Evolutionary conservation across 257 asterid genomes (phyloP), one percentile per base, ranked within the genome.

Genomic region (Verbascum thapsus): DNA sequence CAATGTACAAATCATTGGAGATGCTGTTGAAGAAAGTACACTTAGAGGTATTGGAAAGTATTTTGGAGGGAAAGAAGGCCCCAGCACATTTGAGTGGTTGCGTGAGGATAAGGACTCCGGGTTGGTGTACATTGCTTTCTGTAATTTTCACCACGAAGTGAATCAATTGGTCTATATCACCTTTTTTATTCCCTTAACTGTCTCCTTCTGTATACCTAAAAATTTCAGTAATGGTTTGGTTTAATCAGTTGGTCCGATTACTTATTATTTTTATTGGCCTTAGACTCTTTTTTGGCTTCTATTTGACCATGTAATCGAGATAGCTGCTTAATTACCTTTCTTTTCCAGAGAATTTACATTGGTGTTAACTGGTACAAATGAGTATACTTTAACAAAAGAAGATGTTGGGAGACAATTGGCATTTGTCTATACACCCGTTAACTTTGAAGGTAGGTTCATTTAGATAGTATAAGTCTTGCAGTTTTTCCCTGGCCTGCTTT

Each of bases 51-150:
- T 64, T 22, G 99, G 99, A 64, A 67, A 79, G 60, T 94, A 94
- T 80, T 89, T 94, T 76, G 99, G 99, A 47, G 99, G 99, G 79
- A 84, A 82, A 78, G 97, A 94, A 82, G 99, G 99, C 43, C 96
- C 97, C 73, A 94, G 97, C 88, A 90, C 80, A 78, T 94, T 83
- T 57, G 91, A 94, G 68, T 94, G 97, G 97, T 70, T 80, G 67
- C 97, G 90, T 48, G 88, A 90, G 75, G 87, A 94, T 38, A 81
- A 66, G 63, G 86, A 90, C 63, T 80, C 77, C 11, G 87, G 97
- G 99, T 94, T 76, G 75, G 90, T 73, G 56, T 71, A 74, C 49
- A 35, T 57, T 63, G 15, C 75, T 63, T 63, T 59, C 40, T 72
- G 53, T 69, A 50, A 5, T 55, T 61, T 57, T 7, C 8, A 12